Evolutionary conservation across 148 eudicot species (phyloP).

Genomic region (Polygonum maritimum): DNA sequence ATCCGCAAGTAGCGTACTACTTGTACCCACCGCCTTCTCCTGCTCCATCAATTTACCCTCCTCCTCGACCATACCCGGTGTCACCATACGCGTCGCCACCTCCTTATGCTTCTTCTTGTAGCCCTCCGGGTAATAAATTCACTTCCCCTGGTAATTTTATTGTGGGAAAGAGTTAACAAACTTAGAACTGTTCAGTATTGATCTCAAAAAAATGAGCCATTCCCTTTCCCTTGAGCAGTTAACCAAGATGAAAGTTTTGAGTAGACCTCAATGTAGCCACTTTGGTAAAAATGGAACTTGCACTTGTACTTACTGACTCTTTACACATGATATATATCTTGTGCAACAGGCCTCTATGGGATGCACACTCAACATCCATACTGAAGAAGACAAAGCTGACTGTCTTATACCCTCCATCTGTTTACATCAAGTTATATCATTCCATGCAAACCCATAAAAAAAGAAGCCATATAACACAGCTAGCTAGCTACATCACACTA

Average conservation of each 20-base stretch:
- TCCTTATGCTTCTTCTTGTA: constrained; percentile 16
- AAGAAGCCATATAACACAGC: too few species aligned
- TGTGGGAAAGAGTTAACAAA: too few species aligned
- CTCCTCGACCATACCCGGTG: background rate
- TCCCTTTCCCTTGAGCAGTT: background rate
- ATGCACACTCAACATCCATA: background rate
- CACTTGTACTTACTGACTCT: background rate
- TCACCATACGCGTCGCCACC: constrained; percentile 20
- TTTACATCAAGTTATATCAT: too few species aligned
- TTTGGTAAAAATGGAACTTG: background rate
- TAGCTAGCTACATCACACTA: too few species aligned
- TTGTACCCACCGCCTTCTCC: background rate
- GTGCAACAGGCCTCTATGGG: background rate
- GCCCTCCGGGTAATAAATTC: constrained; percentile 25
- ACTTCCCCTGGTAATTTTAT: too few species aligned
- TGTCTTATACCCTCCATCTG: too few species aligned
- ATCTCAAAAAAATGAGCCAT: too few species aligned
- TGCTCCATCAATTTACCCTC: background rate
- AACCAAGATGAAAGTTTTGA: background rate
- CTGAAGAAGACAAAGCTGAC: background rate
- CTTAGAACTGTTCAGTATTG: too few species aligned
- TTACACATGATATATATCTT: background rate
- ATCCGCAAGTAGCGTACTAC: background rate
- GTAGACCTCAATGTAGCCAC: background rate
- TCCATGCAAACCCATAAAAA: too few species aligned